Evolutionary conservation across 176 grass and related monocot genomes (phyloP), one percentile per base, ranked within the genome.

Genomic region (Eremochloa ophiuroides): DNA sequence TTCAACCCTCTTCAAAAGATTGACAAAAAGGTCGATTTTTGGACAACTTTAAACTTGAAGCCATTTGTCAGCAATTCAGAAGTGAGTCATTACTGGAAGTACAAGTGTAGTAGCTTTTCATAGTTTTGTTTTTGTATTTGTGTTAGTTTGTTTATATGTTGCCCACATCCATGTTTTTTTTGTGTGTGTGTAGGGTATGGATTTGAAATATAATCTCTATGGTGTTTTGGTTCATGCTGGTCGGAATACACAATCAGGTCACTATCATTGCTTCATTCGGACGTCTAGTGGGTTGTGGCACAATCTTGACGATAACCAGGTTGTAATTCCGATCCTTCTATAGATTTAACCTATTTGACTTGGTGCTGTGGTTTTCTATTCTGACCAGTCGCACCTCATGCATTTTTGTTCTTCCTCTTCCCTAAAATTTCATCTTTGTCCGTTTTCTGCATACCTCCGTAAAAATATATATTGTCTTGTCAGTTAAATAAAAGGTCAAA

Each of bases 281-380:
- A 98, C 96, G 23, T 95, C 96, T 43, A 95, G 86, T 85, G 88
- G 96, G 74, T 90, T 93, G 92, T 98, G 96, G 96, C 96, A 98
- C 83, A 93, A 87, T 87, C 92, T 98, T 80, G 92, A 98, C 37
- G 96, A 98, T 95, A 98, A 98, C 69, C 84, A 95, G 96, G 95
- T 95, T 73, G 23, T 28, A 35, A 10, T 85, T 84, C 61, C 9
- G 0, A 63, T 66, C 22, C 75, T 79, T 66, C 26, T 55, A 78
- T 53, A 53, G n/a, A 80, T 59, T 62, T 81, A 79, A 7, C 71
- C 1, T 9, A 75, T 64, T 62, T 80, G 15, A 31, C 47, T 76
- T 82, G 18, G 30, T 82, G 3, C 17, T 20, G 16, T 2, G 3
- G 5, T 55, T 82, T 75, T 64, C 16, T 64, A 16, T 51, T 65